Evolutionary conservation across 2,329 filamentous ascomycete genomes (phyloP).

Genomic region (Ceratocystiopsis brevicomis): DNA sequence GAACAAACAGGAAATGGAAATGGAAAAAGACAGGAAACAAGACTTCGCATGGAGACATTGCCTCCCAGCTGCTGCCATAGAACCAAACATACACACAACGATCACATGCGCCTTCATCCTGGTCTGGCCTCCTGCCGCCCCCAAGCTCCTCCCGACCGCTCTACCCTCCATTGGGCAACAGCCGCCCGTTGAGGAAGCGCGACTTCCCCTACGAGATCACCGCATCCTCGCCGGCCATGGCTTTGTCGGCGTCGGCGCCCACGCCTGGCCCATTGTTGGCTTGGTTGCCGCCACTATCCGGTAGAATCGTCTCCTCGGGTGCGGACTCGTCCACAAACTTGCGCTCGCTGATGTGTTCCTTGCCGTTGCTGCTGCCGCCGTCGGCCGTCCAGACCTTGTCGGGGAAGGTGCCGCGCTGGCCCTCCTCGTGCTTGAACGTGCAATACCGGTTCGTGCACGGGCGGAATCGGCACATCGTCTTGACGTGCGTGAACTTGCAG

Average conservation of each 20-base stretch:
- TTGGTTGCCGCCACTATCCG: slow-evolving; percentile 18
- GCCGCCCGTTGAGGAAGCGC: too few relatives aligned
- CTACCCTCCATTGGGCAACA: too few relatives aligned
- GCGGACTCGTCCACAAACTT: slow-evolving; percentile 62
- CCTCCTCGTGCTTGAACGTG: slow-evolving; percentile 75
- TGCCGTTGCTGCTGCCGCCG: slow-evolving; percentile 8
- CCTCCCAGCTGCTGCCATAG: too few relatives aligned
- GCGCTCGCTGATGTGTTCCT: slow-evolving; percentile 59
- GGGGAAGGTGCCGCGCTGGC: slow-evolving; percentile 66
- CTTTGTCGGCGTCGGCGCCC: slow-evolving; percentile 21
- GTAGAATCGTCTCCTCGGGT: slow-evolving; percentile 54
- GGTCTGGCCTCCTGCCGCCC: too few relatives aligned
- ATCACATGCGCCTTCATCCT: too few relatives aligned
- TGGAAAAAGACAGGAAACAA: too few relatives aligned
- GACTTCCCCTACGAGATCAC: slow-evolving; percentile 4
- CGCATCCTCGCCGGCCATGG: slow-evolving; percentile 19
- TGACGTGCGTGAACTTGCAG: slow-evolving; percentile 81
- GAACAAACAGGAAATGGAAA: too few relatives aligned
- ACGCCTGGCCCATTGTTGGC: slow-evolving; percentile 17
- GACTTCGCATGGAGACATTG: too few relatives aligned
- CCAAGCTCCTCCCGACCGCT: too few relatives aligned
- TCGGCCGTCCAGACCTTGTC: slow-evolving; percentile 83
- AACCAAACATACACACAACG: too few relatives aligned
- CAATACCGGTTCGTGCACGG: slow-evolving; percentile 84
- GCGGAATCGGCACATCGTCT: slow-evolving; percentile 72